Evolutionary conservation across 768 basidiomycete genomes (phyloP).

Genomic region (Auricularia heimuer): DNA sequence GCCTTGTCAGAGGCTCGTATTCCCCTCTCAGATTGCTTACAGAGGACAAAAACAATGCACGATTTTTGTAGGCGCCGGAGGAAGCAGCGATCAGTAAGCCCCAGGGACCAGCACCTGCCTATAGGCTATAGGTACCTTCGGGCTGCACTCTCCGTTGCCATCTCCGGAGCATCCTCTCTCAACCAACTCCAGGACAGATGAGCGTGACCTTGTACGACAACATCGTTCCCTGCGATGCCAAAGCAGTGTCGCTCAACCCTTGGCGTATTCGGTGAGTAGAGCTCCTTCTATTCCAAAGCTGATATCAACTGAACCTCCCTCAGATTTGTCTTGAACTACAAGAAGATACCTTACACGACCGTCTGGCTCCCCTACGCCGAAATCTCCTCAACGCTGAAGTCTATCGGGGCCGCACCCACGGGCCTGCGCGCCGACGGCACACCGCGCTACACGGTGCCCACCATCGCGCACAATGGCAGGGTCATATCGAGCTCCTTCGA

Average conservation of each 20-base stretch:
- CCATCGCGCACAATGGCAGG: not conserved
- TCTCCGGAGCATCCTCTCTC: too few species aligned
- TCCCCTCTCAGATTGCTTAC: too few species aligned
- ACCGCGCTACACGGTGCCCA: not conserved
- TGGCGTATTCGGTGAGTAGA: not conserved
- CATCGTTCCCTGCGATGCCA: not conserved
- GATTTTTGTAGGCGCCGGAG: too few species aligned
- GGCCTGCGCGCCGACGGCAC: not conserved
- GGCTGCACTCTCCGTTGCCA: too few species aligned
- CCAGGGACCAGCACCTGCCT: too few species aligned
- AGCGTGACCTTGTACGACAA: not conserved
- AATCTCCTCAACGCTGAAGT: slow-evolving; percentile 25
- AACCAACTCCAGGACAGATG: not conserved
- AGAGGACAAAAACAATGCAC: too few species aligned
- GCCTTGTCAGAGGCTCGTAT: too few species aligned
- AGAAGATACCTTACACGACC: slow-evolving; percentile 30
- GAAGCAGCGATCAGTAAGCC: too few species aligned
- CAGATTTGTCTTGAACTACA: slow-evolving; percentile 27
- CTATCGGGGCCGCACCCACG: slow-evolving; percentile 22
- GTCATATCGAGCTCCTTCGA: not conserved
- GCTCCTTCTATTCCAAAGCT: not conserved
- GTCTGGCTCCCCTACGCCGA: slow-evolving; percentile 36
- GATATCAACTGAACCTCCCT: not conserved
- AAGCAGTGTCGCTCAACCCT: not conserved
- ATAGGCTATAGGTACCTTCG: too few species aligned